phyloP scores from a whole-genome alignment of 2,329 filamentous ascomycete species.

The Scytalidium sp. region DNA sequence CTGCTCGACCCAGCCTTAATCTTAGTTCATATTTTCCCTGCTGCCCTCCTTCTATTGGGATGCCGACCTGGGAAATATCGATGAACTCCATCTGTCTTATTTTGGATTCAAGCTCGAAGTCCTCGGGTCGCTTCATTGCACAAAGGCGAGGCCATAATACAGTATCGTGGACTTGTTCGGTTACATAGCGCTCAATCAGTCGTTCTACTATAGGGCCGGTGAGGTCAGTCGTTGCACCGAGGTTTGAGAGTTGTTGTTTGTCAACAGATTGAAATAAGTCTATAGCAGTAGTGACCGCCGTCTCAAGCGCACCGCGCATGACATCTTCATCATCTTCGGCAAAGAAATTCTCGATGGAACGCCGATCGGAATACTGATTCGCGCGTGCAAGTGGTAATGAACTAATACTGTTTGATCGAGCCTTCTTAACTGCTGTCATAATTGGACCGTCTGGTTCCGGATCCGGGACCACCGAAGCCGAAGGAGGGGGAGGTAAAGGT shows the following conservation, averaged over 20 bases:
- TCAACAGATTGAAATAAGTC: constrained; percentile 95
- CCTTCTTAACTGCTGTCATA: constrained; percentile 50
- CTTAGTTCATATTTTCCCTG: constrained; percentile 80
- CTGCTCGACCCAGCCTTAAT: constrained; percentile 70
- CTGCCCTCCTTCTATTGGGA: constrained; percentile 75
- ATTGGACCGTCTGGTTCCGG: constrained; percentile 56
- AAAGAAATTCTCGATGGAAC: constrained; percentile 59
- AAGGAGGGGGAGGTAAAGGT: constrained; percentile 73
- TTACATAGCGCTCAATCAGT: constrained; percentile 90
- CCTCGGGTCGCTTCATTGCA: constrained; percentile 74
- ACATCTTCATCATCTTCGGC: constrained; percentile 88
- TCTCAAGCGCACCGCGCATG: constrained; percentile 86
- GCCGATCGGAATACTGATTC: constrained; percentile 33
- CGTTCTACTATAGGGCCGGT: constrained; percentile 90
- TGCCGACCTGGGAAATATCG: constrained; percentile 91
- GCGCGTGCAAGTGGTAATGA: constrained; percentile 23
- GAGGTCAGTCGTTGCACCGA: constrained; percentile 89
- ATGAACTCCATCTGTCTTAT: constrained; percentile 92
- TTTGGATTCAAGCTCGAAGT: constrained; percentile 82
- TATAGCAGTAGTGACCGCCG: constrained; percentile 87
- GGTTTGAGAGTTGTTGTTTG: constrained; percentile 86
- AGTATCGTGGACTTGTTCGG: constrained; percentile 84
- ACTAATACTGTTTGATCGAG: constrained; percentile 47
- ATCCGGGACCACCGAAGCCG: constrained; percentile 56
- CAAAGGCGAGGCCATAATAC: constrained; percentile 82